Evolutionary conservation across 2,329 filamentous ascomycete species (phyloP), one percentile per base, ranked within the genome.

Genomic region (Trichoderma asperellum): DNA sequence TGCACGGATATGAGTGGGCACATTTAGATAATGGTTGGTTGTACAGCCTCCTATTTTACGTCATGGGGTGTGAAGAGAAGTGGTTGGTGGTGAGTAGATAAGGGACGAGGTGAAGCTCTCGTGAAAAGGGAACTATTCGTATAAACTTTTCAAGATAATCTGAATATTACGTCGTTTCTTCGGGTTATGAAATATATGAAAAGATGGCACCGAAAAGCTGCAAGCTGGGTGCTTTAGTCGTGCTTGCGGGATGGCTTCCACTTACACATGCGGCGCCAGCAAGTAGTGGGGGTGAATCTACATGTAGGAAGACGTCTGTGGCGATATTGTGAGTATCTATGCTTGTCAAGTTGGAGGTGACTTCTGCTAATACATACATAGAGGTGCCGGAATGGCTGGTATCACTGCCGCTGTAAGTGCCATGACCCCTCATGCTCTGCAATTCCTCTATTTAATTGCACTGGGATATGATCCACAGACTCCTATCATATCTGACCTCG

Each of bases 301-400:
- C 71, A 0, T 79, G 78, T 47, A 73, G 62, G 4, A 79, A 75
- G 55, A 77, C 77, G 5, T 76, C 73, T 0, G 77, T 79, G 0
- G 78, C 77, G 2, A 75, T 79, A 11, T 72, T 79, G 75, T 76
- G 52, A 70, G 73, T 71, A 18, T 27, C 16, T 34, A 4, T 37
- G 4, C 24, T 7, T 24, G 24, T 24, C 24, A 24, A 32, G 2
- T 32, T 12, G 10, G 49, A 56, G 24, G n/a, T 8, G 43, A 27
- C 5, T 10, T 11, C 12, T 12, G 18, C 29, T 62, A 24, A 62
- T 18, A 27, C 35, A n/a, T 24, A 24, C 47, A 18, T 10, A 74
- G 73, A 5, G 89, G 89, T 40, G 89, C 85, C 16, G 89, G 89
- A 14, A 85, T 88, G 66, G 84, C 88, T 1, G 89, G 89, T 6